These are phyloP conservation scores for Camellia japonica DNA, from an alignment of 148 eudicot genomes.

Conservation along the genomic window DNA sequence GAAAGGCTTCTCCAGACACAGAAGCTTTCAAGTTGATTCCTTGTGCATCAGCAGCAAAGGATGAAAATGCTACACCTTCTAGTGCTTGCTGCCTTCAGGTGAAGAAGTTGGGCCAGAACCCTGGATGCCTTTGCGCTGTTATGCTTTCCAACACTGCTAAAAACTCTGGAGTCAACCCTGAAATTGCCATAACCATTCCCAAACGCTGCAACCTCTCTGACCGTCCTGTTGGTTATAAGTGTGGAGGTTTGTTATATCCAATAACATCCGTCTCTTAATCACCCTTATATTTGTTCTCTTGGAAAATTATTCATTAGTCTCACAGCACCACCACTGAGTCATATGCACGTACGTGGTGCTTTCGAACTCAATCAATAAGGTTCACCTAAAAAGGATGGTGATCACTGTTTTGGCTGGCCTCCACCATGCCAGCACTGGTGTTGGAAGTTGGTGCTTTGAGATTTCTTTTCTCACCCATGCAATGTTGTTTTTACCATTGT, in stretches of 20 bases:
- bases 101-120: slow-evolving; percentile 54
- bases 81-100: slow-evolving; percentile 50
- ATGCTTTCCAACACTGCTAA: slow-evolving; percentile 64
- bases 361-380: too few relatives aligned
- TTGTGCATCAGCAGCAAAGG: slow-evolving; percentile 54
- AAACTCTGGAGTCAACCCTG: slow-evolving; percentile 56
- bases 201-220: slow-evolving; percentile 61
- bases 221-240: slow-evolving; percentile 72
- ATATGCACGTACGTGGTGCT: too few relatives aligned
- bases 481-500: too few relatives aligned
- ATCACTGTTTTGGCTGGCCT: too few relatives aligned
- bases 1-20: slow-evolving; percentile 42
- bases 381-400: too few relatives aligned
- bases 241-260: slow-evolving; percentile 33
- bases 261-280: too few relatives aligned
- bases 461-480: too few relatives aligned
- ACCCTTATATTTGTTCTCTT: too few relatives aligned
- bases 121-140: slow-evolving; percentile 60
- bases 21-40: slow-evolving; percentile 62
- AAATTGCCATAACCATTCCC: slow-evolving; percentile 57
- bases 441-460: too few relatives aligned
- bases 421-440: too few relatives aligned
- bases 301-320: too few relatives aligned
- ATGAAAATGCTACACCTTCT: slow-evolving; percentile 42
- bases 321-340: too few relatives aligned